Evolutionary conservation across 345 rosid genomes (phyloP).

Genomic region (Sonneratia alba): DNA sequence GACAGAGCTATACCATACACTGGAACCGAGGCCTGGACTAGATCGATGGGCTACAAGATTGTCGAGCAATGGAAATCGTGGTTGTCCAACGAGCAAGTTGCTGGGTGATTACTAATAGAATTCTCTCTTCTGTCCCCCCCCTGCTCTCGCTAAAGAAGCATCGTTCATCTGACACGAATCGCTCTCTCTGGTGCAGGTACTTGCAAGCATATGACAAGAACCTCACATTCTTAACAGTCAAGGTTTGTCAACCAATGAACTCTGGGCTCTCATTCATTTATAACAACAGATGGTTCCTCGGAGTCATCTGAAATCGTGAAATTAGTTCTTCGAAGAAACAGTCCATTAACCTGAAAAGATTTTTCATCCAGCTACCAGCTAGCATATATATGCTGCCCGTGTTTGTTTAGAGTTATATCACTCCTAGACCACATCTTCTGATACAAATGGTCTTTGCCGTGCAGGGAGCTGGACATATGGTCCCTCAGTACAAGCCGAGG

Average conservation of each 20-base stretch:
- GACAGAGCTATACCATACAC: neutral
- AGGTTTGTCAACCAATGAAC: conserved; percentile 23
- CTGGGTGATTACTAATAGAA: conserved; percentile 7
- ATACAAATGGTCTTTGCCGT: neutral
- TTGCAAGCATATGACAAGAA: conserved; percentile 43
- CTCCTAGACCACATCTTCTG: too few species aligned
- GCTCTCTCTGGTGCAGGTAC: conserved; percentile 23
- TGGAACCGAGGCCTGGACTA: conserved; percentile 17
- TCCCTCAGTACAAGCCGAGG: conserved; percentile 48
- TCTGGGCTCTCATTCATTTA: neutral
- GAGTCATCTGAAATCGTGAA: too few species aligned
- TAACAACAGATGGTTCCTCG: neutral
- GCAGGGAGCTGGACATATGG: conserved; percentile 67
- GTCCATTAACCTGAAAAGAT: too few species aligned
- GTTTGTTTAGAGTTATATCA: too few species aligned
- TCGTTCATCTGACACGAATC: neutral
- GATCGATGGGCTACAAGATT: conserved; percentile 13
- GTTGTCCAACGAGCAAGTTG: conserved; percentile 11
- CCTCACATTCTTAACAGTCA: conserved; percentile 44
- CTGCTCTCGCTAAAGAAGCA: neutral
- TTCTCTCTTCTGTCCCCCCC: neutral
- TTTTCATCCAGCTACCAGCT: too few species aligned
- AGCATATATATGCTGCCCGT: too few species aligned
- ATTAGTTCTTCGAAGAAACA: too few species aligned
- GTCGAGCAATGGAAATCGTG: conserved; percentile 15